These are phyloP conservation scores for Tuber brumale DNA, from an alignment of 495 filamentous ascomycete species.

Conservation along the genomic window DNA sequence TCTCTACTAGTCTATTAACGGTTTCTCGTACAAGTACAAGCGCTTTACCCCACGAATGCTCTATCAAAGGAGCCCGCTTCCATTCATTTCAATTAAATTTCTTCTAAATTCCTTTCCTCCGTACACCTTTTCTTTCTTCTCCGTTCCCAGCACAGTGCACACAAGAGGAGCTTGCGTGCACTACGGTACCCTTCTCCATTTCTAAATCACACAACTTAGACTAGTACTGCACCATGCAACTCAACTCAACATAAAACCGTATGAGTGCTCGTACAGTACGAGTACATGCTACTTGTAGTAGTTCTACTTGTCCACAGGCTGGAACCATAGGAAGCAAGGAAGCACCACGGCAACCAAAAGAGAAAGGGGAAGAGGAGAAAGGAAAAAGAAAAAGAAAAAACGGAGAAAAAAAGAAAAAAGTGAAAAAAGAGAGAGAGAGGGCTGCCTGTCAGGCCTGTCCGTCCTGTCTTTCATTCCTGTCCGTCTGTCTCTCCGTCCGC, in stretches of 20 bases:
- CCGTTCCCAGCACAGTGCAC: not conserved
- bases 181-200: not conserved
- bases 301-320: not conserved
- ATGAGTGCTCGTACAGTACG: not conserved
- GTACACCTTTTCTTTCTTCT: not conserved
- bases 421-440: not conserved
- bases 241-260: not conserved
- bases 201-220: not conserved
- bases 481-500: not conserved
- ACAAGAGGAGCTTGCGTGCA: not conserved
- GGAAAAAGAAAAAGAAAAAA: not conserved
- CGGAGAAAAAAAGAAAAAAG: not conserved
- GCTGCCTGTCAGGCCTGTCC: constrained; percentile 1
- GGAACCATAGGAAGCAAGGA: not conserved
- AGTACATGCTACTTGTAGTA: not conserved
- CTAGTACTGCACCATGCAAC: not conserved
- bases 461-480: not conserved
- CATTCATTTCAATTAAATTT: not conserved
- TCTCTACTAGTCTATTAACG: not conserved
- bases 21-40: not conserved
- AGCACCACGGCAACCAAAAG: not conserved
- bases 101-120: not conserved
- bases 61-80: not conserved
- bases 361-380: not conserved
- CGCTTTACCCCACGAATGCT: not conserved